phyloP scores from a whole-genome alignment of 2,329 filamentous ascomycete species.

The Fusarium sacchari region DNA sequence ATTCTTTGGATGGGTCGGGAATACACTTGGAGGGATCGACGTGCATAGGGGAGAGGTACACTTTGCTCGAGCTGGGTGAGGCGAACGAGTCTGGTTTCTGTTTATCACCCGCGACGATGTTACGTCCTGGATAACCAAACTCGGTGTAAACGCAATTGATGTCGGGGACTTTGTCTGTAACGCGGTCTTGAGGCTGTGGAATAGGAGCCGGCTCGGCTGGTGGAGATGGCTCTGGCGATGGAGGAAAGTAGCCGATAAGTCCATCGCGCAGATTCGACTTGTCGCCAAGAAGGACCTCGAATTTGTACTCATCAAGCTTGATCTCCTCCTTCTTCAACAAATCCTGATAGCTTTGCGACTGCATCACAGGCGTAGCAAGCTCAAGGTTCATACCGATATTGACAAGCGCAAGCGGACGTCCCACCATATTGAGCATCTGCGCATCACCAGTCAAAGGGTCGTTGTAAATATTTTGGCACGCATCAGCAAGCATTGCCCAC shows the following conservation, averaged over 20 bases:
- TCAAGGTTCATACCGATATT: background rate
- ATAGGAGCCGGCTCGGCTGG: background rate
- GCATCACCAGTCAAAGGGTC: background rate
- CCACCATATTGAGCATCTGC: background rate
- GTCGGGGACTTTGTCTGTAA: background rate
- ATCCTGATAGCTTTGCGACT: background rate
- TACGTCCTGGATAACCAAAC: background rate
- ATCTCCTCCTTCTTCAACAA: background rate
- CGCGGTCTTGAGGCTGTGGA: background rate
- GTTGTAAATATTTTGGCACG: background rate
- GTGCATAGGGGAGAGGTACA: background rate
- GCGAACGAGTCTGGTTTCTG: background rate
- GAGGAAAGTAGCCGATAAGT: background rate
- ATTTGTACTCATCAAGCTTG: background rate
- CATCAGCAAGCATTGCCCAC: background rate
- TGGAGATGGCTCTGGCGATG: background rate
- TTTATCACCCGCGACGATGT: background rate
- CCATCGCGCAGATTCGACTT: background rate
- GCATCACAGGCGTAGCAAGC: background rate
- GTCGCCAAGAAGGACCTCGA: background rate
- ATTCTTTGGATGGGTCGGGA: rapidly evolving
- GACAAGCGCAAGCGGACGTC: background rate
- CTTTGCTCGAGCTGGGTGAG: background rate
- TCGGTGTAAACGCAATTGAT: background rate
- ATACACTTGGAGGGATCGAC: background rate